phyloP scores from a whole-genome alignment of 164 flowering plant genomes.

The Aristolochia contorta region DNA sequence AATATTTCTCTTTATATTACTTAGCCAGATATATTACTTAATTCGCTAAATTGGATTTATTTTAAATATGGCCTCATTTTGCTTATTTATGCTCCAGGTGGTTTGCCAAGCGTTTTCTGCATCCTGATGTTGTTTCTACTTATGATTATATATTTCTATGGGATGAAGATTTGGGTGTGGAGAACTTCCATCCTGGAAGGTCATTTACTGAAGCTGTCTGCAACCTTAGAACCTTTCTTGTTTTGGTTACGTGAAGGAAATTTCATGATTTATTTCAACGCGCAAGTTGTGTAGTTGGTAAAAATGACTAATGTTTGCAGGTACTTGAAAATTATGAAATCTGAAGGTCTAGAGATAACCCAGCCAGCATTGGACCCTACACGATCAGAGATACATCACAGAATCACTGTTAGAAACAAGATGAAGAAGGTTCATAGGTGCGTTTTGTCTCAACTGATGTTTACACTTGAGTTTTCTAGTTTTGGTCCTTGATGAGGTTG shows the following conservation, averaged over 20 bases:
- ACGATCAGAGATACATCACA: conserved; percentile 82
- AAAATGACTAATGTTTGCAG: conserved; percentile 21
- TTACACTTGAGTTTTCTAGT: not conserved
- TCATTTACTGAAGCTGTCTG: conserved; percentile 15
- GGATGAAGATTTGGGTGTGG: conserved; percentile 98
- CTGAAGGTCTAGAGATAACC: conserved; percentile 83
- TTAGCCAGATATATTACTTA: no score
- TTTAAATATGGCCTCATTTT: conserved; percentile 1
- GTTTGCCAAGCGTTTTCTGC: conserved; percentile 97
- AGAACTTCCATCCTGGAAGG: conserved; percentile 83
- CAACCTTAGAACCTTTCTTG: not conserved
- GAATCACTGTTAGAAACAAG: conserved; percentile 66
- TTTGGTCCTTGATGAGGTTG: not conserved
- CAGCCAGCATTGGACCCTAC: conserved; percentile 94
- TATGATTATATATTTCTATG: conserved; percentile 92
- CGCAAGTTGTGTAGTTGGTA: not conserved
- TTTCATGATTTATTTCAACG: not conserved
- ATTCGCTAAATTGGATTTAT: not conserved
- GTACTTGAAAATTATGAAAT: conserved; percentile 65
- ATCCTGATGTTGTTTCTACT: conserved; percentile 73
- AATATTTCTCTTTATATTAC: no score
- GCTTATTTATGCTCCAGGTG: conserved; percentile 48
- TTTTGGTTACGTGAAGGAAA: not conserved
- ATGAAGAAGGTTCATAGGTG: conserved; percentile 62
- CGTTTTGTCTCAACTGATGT: conserved; percentile 4